Evolutionary conservation across 225 moss, liverwort and hornwort genomes (phyloP).

Genomic region (Straminergon stramineum): DNA sequence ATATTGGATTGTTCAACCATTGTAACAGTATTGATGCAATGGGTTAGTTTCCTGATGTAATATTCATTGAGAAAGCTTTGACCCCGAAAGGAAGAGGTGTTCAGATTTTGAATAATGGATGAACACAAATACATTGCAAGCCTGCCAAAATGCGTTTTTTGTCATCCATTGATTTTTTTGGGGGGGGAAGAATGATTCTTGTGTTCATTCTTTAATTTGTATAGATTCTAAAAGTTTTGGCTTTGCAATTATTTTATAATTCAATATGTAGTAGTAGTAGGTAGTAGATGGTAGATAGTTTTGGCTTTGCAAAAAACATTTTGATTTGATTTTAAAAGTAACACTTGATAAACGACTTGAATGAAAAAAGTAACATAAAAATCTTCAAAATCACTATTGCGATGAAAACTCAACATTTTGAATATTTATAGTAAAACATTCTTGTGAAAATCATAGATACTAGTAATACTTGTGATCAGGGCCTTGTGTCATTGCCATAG

Average conservation of each 20-base stretch:
- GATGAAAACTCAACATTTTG: neutral
- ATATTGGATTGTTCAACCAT: too few relatives aligned
- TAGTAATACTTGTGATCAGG: too few relatives aligned
- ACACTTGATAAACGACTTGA: too few relatives aligned
- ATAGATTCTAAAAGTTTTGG: neutral
- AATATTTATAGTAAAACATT: neutral
- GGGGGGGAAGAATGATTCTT: neutral
- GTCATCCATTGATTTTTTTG: neutral
- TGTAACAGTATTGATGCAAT: too few relatives aligned
- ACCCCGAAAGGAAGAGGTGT: rapidly evolving
- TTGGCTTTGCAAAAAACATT: too few relatives aligned
- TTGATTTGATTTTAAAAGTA: too few relatives aligned
- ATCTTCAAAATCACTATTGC: neutral
- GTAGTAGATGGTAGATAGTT: too few relatives aligned
- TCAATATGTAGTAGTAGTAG: rapidly evolving
- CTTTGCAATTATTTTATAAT: rapidly evolving
- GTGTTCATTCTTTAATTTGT: neutral
- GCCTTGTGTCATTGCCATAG: too few relatives aligned
- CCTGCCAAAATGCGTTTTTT: neutral
- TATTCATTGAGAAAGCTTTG: neutral
- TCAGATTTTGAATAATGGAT: neutral
- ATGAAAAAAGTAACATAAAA: neutral
- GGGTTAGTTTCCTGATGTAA: too few relatives aligned
- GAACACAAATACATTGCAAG: neutral
- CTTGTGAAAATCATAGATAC: too few relatives aligned